phyloP scores from a whole-genome alignment of 1,139 yeast genomes.

The Pichia sp. region DNA sequence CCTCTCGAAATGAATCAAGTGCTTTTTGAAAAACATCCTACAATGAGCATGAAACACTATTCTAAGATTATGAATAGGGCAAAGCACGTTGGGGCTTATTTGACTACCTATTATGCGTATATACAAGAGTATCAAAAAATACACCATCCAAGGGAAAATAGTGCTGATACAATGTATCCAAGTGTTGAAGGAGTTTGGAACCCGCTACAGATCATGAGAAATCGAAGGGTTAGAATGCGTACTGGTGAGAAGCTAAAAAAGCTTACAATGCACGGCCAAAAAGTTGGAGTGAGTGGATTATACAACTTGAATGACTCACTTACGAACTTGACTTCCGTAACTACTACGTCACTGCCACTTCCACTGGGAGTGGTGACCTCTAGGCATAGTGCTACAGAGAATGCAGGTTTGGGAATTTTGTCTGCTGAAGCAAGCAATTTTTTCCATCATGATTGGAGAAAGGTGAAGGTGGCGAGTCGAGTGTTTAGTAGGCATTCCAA shows the following conservation, averaged over 20 bases:
- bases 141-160: slow-evolving; percentile 23
- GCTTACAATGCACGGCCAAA: slow-evolving; percentile 11
- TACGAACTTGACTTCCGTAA: neutral
- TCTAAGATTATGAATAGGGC: slow-evolving; percentile 35
- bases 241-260: slow-evolving; percentile 34
- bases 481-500: slow-evolving; percentile 45
- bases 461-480: slow-evolving; percentile 49
- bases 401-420: slow-evolving; percentile 9
- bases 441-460: slow-evolving; percentile 20
- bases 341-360: slow-evolving; percentile 1
- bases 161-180: slow-evolving; percentile 30
- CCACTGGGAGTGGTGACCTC: neutral
- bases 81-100: slow-evolving; percentile 47
- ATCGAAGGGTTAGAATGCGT: slow-evolving; percentile 53
- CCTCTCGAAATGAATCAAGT: slow-evolving; percentile 1
- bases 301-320: neutral
- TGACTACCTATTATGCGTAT: slow-evolving; percentile 49
- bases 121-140: slow-evolving; percentile 33
- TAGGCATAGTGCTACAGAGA: neutral
- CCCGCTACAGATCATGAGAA: slow-evolving; percentile 75
- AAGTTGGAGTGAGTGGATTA: slow-evolving; percentile 4
- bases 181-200: slow-evolving; percentile 69
- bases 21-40: slow-evolving; percentile 5
- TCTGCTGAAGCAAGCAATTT: neutral
- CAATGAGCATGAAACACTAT: slow-evolving; percentile 33